Evolutionary conservation across 2,329 filamentous ascomycete genomes (phyloP), one percentile per base, ranked within the genome.

Genomic region (Curvularia verruculosa): DNA sequence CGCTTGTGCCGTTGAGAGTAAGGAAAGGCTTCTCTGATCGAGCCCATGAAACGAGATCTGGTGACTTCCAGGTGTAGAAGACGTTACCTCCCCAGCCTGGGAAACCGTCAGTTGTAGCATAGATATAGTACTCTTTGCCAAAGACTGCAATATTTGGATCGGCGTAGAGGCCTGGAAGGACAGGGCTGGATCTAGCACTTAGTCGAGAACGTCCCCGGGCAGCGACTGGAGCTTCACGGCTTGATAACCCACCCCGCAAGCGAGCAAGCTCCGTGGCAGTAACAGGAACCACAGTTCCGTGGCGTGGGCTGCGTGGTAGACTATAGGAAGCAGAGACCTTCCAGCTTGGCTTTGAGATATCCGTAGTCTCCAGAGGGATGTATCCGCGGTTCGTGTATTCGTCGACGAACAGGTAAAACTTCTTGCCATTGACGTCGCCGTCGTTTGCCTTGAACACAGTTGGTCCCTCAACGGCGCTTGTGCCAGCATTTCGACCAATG

Each of bases 361-460:
- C 77, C 0, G 66, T 60, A 0, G 83, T 84, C 70, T 83, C 81
- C 0, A 85, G 75, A 0, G 83, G 83, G 10, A 85, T 80, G 61
- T 85, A 85, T 0, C 82, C 82, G 3, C 82, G 77, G 3, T 77
- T 78, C 1, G 67, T 73, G 52, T 83, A 85, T 60, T 85, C 83
- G 44, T 85, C 83, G 0, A 84, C 81, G 44, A 85, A 84, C 0
- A 85, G 79, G 60, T 84, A 85, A 61, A 78, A 85, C 66, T 83
- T 84, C 15, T 83, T 75, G 8, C 83, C 83, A 51, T 83, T 75
- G 3, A 77, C 75, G 58, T 85, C 83, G 0, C 70, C 72, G 0
- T 79, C 68, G 58, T 85, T 85, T 0, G 81, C 71, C 59, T 80
- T 81, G 75, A 85, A 85, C 0, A 79, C 71, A 0, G 82, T 83